Percentiles rank a stretch among this genome's conserved stretches.
Conservation (phyloP, 2,329 filamentous ascomycete species). For the Diaporthe citrichinensis region DNA sequence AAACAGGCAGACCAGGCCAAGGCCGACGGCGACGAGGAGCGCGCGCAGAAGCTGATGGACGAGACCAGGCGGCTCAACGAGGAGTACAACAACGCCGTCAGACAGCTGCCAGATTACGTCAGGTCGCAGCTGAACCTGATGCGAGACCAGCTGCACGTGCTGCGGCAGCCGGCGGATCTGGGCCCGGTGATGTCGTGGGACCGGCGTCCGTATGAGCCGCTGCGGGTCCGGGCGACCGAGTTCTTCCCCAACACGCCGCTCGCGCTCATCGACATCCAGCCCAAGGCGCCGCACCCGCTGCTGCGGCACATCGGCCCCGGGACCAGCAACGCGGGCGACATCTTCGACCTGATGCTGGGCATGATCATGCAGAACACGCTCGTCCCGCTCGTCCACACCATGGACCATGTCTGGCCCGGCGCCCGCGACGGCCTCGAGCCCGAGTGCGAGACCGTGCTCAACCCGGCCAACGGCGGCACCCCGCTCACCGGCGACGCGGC, state of each 20-base stretch:
- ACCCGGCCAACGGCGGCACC: constrained; percentile 63
- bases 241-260: constrained; percentile 74
- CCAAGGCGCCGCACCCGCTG: constrained; percentile 65
- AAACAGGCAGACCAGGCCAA: neutral
- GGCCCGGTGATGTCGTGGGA: constrained; percentile 76
- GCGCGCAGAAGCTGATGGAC: constrained; percentile 9
- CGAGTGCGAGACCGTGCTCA: constrained; percentile 63
- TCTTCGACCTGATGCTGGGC: constrained; percentile 66
- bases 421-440: constrained; percentile 67
- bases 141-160: constrained; percentile 69
- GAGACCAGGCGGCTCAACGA: constrained; percentile 41
- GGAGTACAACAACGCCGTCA: constrained; percentile 49
- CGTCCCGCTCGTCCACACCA: constrained; percentile 54
- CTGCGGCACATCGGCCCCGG: constrained; percentile 61
- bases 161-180: constrained; percentile 61
- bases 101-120: constrained; percentile 53
- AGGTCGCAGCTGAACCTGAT: constrained; percentile 45
- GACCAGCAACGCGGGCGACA: constrained; percentile 60
- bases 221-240: constrained; percentile 71
- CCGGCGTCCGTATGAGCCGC: constrained; percentile 77
- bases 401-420: constrained; percentile 69
- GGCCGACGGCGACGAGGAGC: neutral
- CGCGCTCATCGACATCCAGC: constrained; percentile 77
- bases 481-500: constrained; percentile 55
- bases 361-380: constrained; percentile 53